Evolutionary conservation across 257 asterid genomes (phyloP).

Genomic region (Osmanthus fragrans): DNA sequence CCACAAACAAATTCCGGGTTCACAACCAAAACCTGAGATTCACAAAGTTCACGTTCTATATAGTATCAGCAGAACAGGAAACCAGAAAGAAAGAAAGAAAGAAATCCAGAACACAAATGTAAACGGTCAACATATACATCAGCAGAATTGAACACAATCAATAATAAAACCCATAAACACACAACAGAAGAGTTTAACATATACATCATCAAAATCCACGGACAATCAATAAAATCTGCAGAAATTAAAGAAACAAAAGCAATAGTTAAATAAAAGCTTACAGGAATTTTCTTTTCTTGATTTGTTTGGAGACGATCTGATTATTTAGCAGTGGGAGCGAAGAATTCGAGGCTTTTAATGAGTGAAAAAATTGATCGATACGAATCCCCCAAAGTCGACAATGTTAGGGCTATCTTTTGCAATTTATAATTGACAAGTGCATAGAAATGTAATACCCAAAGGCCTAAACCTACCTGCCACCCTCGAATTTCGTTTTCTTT

Average conservation of each 20-base stretch:
- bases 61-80: too few species aligned
- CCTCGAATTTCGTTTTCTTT: constrained; percentile 2
- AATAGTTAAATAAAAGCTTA: not conserved
- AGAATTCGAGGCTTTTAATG: not conserved
- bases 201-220: not conserved
- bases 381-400: not conserved
- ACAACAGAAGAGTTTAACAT: not conserved
- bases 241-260: not conserved
- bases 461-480: constrained; percentile 5
- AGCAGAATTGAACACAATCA: not conserved
- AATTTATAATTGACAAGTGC: not conserved
- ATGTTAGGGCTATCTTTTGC: not conserved
- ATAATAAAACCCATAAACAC: not conserved
- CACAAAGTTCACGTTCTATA: not conserved
- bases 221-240: not conserved
- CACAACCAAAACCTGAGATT: not conserved
- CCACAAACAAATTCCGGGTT: too few species aligned
- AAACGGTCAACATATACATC: not conserved
- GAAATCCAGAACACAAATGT: not conserved
- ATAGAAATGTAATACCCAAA: not conserved
- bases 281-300: not conserved
- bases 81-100: too few species aligned
- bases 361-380: not conserved
- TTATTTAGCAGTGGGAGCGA: not conserved
- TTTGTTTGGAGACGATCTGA: not conserved